phyloP scores from a whole-genome alignment of 768 basidiomycete genomes.

The Neoboletus brunneissimus region DNA sequence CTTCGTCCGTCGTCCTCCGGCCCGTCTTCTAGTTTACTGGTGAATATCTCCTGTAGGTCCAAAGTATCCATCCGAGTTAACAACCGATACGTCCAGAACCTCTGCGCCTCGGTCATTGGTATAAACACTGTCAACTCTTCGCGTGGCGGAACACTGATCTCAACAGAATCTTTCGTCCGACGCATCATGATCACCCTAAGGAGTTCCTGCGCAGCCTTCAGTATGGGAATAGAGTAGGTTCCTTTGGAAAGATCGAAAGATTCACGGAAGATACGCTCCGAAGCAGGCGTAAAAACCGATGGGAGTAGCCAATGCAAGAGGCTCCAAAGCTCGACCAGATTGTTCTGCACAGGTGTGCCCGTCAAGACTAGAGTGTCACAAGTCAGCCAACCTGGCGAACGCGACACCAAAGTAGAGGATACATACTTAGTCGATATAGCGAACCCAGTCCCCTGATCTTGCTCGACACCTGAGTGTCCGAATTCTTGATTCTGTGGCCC shows the following conservation, averaged over 20 bases:
- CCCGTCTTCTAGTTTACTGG: conserved; percentile 26
- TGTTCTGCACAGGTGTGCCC: conserved; percentile 73
- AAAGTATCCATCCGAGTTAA: conserved; percentile 50
- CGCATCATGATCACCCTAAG: conserved; percentile 56
- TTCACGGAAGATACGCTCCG: conserved; percentile 47
- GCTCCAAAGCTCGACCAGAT: conserved; percentile 56
- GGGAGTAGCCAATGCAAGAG: conserved; percentile 58
- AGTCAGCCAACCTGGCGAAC: not conserved
- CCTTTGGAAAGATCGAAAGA: conserved; percentile 56
- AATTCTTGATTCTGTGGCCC: conserved; percentile 72
- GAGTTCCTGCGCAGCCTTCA: conserved; percentile 47
- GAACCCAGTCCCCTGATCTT: conserved; percentile 57
- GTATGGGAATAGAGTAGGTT: conserved; percentile 46
- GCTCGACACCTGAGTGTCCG: conserved; percentile 49
- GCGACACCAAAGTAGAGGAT: not conserved
- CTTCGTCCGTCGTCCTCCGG: conserved; percentile 35
- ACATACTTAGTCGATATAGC: conserved; percentile 53
- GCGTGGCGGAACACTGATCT: conserved; percentile 49
- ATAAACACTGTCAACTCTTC: conserved; percentile 57
- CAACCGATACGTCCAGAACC: conserved; percentile 60
- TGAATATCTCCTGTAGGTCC: conserved; percentile 50
- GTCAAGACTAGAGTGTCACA: conserved; percentile 48
- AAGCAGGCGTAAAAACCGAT: conserved; percentile 45
- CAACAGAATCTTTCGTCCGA: conserved; percentile 53
- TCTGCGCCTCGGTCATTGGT: conserved; percentile 56